Evolutionary conservation across 1,284 basidiomycete species (phyloP), one percentile per base, ranked within the genome.

Genomic region (Rhizoctonia solani): DNA sequence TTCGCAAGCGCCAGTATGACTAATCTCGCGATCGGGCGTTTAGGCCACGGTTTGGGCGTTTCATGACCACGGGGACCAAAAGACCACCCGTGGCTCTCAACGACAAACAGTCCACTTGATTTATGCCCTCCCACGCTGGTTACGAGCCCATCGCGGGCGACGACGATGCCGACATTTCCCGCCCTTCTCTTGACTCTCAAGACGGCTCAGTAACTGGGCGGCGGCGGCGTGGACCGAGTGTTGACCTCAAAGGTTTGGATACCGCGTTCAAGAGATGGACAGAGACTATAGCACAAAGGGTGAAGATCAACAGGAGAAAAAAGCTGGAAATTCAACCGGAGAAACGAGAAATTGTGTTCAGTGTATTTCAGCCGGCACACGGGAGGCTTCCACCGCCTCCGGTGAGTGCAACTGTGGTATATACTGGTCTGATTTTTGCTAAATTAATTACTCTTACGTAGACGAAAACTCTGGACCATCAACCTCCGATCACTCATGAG

Each of bases 201-300:
- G 59, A 63, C 21, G 59, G 32, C 21, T 46, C 55, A 8, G 42
- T 23, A 23, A 6, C 55, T 21, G 23, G 13, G 25, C 16, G 32
- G 4, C 37, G 27, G 49, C 41, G 55, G n/a, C 55, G 55, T 9
- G 41, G 41, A 29, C 55, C 55, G 11, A 44, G 55, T 42, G 49
- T 70, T 5, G 69, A 70, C 46, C 32, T 70, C 13, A 44, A 68
- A 32, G 59, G 59, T 25, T 49, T 92, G 67, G 90, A 92, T 74
- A 85, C 80, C 74, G 90, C 90, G 13, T 92, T 92, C 79, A 92
- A 91, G 77, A 82, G 88, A 86, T 87, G 90, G 90, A 92, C 90
- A n/a, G 86, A 89, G 72, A 87, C 85, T 66, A 90, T 92, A 71
- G 86, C 89, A 0, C 87, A 91, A 78, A 90, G 89, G 76, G 85